Base-by-base conservation (phyloP, 2,329 filamentous ascomycete species). In the Aspergillus viridinutans region DNA sequence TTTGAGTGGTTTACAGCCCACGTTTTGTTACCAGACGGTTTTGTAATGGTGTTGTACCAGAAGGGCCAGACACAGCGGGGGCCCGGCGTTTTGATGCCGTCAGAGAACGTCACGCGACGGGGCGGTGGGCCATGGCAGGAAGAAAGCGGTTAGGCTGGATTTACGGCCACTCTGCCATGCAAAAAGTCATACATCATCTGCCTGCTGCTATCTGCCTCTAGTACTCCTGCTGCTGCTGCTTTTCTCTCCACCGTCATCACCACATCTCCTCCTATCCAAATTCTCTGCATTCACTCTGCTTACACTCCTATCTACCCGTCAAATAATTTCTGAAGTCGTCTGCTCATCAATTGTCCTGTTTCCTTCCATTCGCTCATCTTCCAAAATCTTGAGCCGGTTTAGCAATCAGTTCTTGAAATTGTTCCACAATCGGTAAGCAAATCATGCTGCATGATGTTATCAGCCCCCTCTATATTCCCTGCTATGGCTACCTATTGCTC, bases 51-150 rank as follows among this genome's bases (percentile, higher is more conserved):
- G 48, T 43, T 58, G 48, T 52, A 45, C 42, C 42, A 21, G 8
- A 21, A 21, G 8, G 3, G 42, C 32, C 6, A 38, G 25, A 48
- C 50, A 54, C 49, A 35, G 35, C 40, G 49, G 32, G 45, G 43
- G 26, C 32, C 14, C 14, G 25, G 56, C 57, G 54, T 42, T 56
- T 45, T 43, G 47, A 67, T 67, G 63, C 60, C 62, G 67, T 69
- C 67, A 67, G 62, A 69, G 64, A 56, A 66, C 68, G 71, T 73
- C 70, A 73, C 69, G 65, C 63, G 67, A 63, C 50, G 59, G 57
- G 61, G 60, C 61, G 59, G 69, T 72, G 69, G 70, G 65, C 64
- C 67, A 58, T 68, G 70, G 68, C 66, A 72, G 65, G 64, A 71
- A 64, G 61, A 58, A 62, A 58, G 61, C 56, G 60, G 61, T 64